A percentile compares a stretch with the other conserved stretches of the same genome.
Evolutionary conservation across 768 basidiomycete species (phyloP).

Genomic region (Serendipita vermifera): DNA sequence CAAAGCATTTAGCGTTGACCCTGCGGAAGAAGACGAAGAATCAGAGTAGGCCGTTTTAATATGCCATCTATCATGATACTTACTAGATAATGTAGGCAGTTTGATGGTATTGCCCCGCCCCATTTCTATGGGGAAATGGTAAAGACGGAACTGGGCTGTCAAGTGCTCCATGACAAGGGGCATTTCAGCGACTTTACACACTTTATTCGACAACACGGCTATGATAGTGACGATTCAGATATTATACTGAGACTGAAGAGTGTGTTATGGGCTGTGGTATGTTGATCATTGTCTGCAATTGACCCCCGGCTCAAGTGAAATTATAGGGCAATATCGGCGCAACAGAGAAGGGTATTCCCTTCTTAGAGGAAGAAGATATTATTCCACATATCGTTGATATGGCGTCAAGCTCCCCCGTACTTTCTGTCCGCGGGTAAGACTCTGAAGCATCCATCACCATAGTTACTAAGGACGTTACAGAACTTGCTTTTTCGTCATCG

Average conservation of each 20-base stretch:
- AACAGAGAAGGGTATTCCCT: constrained; percentile 78
- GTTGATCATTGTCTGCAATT: constrained; percentile 23
- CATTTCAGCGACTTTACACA: constrained; percentile 86
- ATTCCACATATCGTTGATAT: constrained; percentile 84
- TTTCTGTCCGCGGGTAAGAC: constrained; percentile 87
- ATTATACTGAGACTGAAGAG: constrained; percentile 86
- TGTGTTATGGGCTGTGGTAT: constrained; percentile 89
- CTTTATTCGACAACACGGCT: constrained; percentile 75
- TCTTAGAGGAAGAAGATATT: constrained; percentile 91
- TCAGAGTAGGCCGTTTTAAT: constrained; percentile 22
- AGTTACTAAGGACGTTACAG: constrained; percentile 29
- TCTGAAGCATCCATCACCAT: neutral
- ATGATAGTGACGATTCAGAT: constrained; percentile 71
- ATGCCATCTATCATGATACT: neutral
- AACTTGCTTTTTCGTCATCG: constrained; percentile 92
- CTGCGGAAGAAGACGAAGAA: constrained; percentile 55
- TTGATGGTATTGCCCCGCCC: constrained; percentile 78
- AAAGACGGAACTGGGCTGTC: constrained; percentile 90
- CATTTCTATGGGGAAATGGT: constrained; percentile 98
- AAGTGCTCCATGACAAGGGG: constrained; percentile 76
- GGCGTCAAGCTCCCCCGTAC: constrained; percentile 74
- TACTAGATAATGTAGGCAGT: constrained; percentile 33
- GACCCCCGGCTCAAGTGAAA: neutral
- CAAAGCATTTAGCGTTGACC: constrained; percentile 49
- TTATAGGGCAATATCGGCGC: constrained; percentile 85